phyloP scores from a whole-genome alignment of 768 basidiomycete species.

The Cytidiella melzeri region DNA sequence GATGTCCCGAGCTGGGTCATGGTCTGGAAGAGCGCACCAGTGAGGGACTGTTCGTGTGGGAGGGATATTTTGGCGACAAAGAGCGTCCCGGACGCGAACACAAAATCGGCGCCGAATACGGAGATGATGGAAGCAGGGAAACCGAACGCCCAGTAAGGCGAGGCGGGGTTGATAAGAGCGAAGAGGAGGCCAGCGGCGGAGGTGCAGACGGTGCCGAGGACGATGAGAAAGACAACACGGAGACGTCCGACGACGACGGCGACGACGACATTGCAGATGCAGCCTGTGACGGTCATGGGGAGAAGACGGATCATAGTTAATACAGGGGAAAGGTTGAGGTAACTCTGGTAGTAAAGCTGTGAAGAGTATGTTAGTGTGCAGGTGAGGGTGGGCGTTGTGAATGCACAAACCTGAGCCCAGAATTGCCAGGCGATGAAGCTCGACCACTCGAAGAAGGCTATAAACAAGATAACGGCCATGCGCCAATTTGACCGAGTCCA shows the following conservation, averaged over 20 bases:
- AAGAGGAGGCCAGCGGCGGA: conserved; percentile 54
- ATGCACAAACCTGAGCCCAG: conserved; percentile 37
- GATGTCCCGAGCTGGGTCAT: conserved; percentile 73
- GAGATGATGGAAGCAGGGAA: conserved; percentile 61
- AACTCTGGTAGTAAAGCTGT: conserved; percentile 73
- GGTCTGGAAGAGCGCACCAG: conserved; percentile 73
- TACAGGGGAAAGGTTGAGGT: conserved; percentile 45
- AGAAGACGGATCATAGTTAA: conserved; percentile 58
- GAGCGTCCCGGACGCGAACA: conserved; percentile 65
- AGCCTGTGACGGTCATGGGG: conserved; percentile 65
- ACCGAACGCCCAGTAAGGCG: conserved; percentile 67
- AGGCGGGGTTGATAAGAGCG: conserved; percentile 52
- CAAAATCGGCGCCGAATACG: conserved; percentile 75
- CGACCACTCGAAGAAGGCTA: conserved; percentile 60
- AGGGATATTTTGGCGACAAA: conserved; percentile 63
- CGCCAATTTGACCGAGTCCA: conserved; percentile 57
- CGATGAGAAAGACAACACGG: conserved; percentile 48
- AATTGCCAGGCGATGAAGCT: conserved; percentile 49
- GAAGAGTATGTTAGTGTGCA: not conserved
- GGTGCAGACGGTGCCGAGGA: conserved; percentile 54
- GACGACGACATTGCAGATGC: conserved; percentile 58
- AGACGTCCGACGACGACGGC: conserved; percentile 51
- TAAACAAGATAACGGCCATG: conserved; percentile 51
- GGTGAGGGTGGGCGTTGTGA: not conserved
- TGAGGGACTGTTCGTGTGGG: conserved; percentile 68